Evolutionary conservation across 208 protist genomes (phyloP).

Genomic region (Acanthamoeba triangularis): DNA sequence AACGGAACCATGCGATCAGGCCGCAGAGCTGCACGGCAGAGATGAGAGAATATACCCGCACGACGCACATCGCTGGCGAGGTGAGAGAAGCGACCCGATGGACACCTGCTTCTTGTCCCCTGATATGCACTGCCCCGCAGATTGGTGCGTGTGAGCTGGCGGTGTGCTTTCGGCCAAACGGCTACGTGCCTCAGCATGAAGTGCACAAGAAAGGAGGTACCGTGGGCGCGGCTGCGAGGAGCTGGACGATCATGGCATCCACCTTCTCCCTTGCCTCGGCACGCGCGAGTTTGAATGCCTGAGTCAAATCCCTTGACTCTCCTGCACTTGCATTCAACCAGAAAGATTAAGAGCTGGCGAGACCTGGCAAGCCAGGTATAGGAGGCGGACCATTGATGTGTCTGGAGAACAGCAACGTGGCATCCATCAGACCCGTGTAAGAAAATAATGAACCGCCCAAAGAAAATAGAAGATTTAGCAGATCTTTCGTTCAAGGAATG

Average conservation of each 20-base stretch:
- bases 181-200: background rate
- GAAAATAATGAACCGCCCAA: background rate
- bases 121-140: background rate
- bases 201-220: background rate
- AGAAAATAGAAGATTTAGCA: background rate
- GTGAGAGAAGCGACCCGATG: background rate
- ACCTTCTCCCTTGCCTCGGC: background rate
- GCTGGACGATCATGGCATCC: conserved; percentile 42
- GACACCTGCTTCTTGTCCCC: conserved; percentile 30
- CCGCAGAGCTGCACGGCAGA: background rate
- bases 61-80: background rate
- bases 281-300: background rate
- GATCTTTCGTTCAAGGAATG: background rate
- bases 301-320: background rate
- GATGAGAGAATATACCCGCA: background rate
- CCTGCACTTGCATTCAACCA: background rate
- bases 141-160: too few relatives aligned
- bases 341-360: background rate
- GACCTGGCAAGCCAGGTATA: background rate
- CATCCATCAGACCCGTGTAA: background rate
- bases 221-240: conserved; percentile 37
- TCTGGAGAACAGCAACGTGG: conserved; percentile 34
- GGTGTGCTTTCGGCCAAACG: background rate
- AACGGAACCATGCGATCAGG: background rate
- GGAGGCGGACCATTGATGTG: background rate